Evolutionary conservation across 257 asterid species (phyloP).

Genomic region (Coffea canephora): DNA sequence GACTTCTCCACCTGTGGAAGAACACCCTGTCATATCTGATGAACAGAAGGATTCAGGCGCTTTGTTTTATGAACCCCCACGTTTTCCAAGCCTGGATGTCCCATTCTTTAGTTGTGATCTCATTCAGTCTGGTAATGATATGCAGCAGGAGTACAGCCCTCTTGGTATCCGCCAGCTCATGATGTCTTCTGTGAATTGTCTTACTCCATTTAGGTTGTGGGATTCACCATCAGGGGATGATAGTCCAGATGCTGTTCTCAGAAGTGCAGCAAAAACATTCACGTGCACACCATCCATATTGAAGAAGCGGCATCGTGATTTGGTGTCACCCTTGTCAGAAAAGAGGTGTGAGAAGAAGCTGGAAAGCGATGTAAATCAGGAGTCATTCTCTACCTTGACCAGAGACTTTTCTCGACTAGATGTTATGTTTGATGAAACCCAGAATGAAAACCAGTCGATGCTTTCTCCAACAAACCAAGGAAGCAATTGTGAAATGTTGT

Average conservation of each 20-base stretch:
- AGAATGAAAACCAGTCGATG: conserved; percentile 30
- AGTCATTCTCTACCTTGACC: conserved; percentile 41
- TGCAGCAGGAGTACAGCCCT: conserved; percentile 93
- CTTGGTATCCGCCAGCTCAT: conserved; percentile 93
- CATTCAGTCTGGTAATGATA: conserved; percentile 62
- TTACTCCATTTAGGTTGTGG: conserved; percentile 72
- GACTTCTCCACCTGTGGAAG: conserved; percentile 34
- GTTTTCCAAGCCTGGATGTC: conserved; percentile 84
- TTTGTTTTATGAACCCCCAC: conserved; percentile 86
- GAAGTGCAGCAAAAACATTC: conserved; percentile 87
- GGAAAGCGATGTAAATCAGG: conserved; percentile 43
- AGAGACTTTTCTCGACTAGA: conserved; percentile 62
- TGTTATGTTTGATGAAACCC: conserved; percentile 48
- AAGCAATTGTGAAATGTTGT: conserved; percentile 25
- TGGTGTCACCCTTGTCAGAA: conserved; percentile 83
- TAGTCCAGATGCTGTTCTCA: conserved; percentile 75
- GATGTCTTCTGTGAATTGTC: conserved; percentile 62
- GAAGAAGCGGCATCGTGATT: conserved; percentile 84
- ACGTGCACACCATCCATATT: conserved; percentile 80
- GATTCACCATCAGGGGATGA: conserved; percentile 86
- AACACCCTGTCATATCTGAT: conserved; percentile 25
- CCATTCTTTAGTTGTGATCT: conserved; percentile 96
- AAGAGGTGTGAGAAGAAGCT: conserved; percentile 73
- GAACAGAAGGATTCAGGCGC: conserved; percentile 59
- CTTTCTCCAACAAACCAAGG: conserved; percentile 29